Conservation (phyloP, 768 basidiomycete genomes). For the Suillus subaureus region DNA sequence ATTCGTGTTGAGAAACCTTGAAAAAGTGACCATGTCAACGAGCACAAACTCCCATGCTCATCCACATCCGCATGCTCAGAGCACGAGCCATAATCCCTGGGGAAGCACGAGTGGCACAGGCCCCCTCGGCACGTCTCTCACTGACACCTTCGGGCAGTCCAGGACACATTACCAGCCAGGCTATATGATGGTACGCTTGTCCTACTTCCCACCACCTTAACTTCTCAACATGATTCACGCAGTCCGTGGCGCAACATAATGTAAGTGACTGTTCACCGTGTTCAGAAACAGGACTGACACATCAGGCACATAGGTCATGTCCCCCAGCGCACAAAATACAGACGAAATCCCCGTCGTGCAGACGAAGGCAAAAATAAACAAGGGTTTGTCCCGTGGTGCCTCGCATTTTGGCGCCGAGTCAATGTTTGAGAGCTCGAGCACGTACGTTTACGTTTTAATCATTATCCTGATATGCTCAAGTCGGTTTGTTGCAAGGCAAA, state of each 20-base stretch:
- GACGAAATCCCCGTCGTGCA: constrained; percentile 77
- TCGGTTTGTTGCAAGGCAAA: constrained; percentile 42
- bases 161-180: constrained; percentile 80
- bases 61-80: constrained; percentile 40
- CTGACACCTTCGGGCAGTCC: constrained; percentile 71
- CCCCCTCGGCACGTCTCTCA: constrained; percentile 52
- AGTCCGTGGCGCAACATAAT: constrained; percentile 68
- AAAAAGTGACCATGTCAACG: constrained; percentile 31
- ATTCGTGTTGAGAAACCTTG: neutral
- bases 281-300: neutral
- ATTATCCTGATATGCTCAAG: constrained; percentile 13
- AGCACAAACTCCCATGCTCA: constrained; percentile 28
- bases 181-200: constrained; percentile 70
- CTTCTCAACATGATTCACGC: constrained; percentile 3
- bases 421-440: constrained; percentile 71
- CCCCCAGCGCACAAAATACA: constrained; percentile 60
- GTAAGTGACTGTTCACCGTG: constrained; percentile 34
- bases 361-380: constrained; percentile 82
- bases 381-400: constrained; percentile 62
- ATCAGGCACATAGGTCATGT: constrained; percentile 30
- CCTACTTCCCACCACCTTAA: neutral
- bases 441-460: constrained; percentile 20
- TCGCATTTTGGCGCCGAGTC: constrained; percentile 83
- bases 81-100: constrained; percentile 49
- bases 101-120: constrained; percentile 42